These are phyloP conservation scores for Neostapfia colusana DNA, from an alignment of 176 grass and related monocot genomes.

Conservation along the genomic window DNA sequence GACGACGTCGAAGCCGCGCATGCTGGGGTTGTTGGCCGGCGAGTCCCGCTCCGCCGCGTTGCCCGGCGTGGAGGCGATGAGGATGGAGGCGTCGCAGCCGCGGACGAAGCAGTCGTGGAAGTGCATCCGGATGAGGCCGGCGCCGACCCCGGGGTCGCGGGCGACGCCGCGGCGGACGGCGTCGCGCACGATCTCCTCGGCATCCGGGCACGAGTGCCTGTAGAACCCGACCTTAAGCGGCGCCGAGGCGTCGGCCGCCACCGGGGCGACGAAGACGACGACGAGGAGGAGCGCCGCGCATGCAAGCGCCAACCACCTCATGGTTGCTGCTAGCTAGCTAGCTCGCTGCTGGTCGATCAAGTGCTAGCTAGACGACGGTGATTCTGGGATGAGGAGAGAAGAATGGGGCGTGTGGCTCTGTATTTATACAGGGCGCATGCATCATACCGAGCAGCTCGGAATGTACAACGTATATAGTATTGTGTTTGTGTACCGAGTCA, in stretches of 20 bases:
- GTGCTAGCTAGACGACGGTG: neutral
- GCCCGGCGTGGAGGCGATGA: conserved; percentile 50
- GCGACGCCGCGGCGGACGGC: conserved; percentile 45
- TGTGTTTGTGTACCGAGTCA: conserved; percentile 33
- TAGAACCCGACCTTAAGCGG: conserved; percentile 62
- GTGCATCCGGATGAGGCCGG: conserved; percentile 65
- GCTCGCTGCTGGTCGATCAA: neutral
- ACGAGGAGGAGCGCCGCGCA: neutral
- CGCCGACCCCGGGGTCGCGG: conserved; percentile 44
- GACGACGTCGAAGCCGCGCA: conserved; percentile 59
- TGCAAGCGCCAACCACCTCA: conserved; percentile 21
- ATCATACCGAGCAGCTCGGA: too few relatives aligned
- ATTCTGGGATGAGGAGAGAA: neutral
- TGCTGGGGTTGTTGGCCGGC: conserved; percentile 46
- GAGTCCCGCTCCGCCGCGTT: conserved; percentile 47
- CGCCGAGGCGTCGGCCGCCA: neutral
- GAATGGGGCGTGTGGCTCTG: neutral
- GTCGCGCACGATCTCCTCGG: conserved; percentile 60
- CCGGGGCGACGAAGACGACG: neutral
- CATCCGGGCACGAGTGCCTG: conserved; percentile 51
- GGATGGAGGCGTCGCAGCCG: conserved; percentile 56
- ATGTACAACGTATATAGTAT: too few relatives aligned
- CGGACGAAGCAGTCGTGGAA: conserved; percentile 88
- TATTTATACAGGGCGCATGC: conserved; percentile 7
- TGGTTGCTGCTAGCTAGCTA: too few relatives aligned